Evolutionary conservation across 768 basidiomycete species (phyloP).

Genomic region (Leucocoprinus sp.): DNA sequence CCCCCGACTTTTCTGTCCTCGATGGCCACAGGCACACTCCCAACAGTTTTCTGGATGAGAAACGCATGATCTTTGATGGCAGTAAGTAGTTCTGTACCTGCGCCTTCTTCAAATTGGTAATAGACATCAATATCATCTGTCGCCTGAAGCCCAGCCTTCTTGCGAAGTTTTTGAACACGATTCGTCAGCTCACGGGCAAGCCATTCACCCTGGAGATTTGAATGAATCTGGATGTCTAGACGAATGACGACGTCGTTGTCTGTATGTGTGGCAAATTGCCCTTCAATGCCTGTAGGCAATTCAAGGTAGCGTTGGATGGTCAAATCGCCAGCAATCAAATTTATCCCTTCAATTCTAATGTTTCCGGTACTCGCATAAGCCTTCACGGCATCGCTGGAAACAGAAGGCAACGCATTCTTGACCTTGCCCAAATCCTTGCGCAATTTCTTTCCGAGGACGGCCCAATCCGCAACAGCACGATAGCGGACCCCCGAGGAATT

Average conservation of each 20-base stretch:
- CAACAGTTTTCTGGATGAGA: conserved; percentile 64
- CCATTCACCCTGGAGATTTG: conserved; percentile 83
- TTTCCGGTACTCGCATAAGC: conserved; percentile 65
- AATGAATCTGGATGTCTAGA: conserved; percentile 82
- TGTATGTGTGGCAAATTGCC: conserved; percentile 73
- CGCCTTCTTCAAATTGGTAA: conserved; percentile 68
- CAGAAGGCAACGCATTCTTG: conserved; percentile 74
- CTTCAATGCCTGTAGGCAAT: conserved; percentile 48
- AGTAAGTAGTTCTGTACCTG: conserved; percentile 51
- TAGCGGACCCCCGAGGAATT: conserved; percentile 79
- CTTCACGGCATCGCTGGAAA: conserved; percentile 80
- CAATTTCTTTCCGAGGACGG: conserved; percentile 87
- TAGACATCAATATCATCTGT: conserved; percentile 90
- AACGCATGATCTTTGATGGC: conserved; percentile 64
- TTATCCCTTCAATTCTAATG: conserved; percentile 82
- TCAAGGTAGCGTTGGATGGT: conserved; percentile 89
- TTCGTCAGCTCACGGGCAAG: conserved; percentile 85
- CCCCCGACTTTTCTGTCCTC: conserved; percentile 40
- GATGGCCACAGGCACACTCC: conserved; percentile 58
- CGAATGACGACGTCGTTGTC: conserved; percentile 94
- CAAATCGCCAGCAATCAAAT: conserved; percentile 85
- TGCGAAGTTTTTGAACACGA: conserved; percentile 89
- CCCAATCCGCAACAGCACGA: conserved; percentile 90
- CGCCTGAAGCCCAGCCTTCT: conserved; percentile 91
- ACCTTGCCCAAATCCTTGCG: conserved; percentile 88